Conservation (phyloP, 352 stramenopile genomes). For the Peronospora destructor region DNA sequence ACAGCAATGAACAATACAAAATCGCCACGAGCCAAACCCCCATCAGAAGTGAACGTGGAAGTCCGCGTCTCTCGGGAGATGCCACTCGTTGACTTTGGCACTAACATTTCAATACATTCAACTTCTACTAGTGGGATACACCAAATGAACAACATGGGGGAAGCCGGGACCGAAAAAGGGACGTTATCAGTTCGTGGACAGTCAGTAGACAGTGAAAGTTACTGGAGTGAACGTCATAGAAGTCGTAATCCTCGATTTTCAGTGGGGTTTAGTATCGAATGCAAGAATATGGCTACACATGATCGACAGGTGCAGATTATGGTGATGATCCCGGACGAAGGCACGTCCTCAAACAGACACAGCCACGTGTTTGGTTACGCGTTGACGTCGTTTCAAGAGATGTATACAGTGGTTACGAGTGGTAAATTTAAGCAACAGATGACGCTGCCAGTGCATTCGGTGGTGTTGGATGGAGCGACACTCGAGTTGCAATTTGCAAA, state of each 20-base stretch:
- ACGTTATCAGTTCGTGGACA: constrained; percentile 17
- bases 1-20: constrained; percentile 30
- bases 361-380: constrained; percentile 64
- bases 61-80: constrained; percentile 54
- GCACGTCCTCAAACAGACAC: constrained; percentile 52
- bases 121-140: background rate
- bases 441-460: constrained; percentile 62
- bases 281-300: constrained; percentile 35
- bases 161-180: constrained; percentile 9
- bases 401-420: constrained; percentile 57
- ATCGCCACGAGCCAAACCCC: constrained; percentile 39
- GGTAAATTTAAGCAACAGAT: constrained; percentile 53
- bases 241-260: constrained; percentile 60
- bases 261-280: constrained; percentile 56
- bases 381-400: constrained; percentile 71
- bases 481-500: constrained; percentile 57
- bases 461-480: constrained; percentile 49
- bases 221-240: constrained; percentile 65
- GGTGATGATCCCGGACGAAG: constrained; percentile 74
- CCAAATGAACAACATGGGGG: constrained; percentile 14
- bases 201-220: constrained; percentile 42
- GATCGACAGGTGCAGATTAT: constrained; percentile 71
- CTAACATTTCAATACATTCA: constrained; percentile 5
- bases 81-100: constrained; percentile 22
- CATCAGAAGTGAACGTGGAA: constrained; percentile 65